phyloP scores from a whole-genome alignment of 2,329 filamentous ascomycete genomes.

The Sporothrix sp. region DNA sequence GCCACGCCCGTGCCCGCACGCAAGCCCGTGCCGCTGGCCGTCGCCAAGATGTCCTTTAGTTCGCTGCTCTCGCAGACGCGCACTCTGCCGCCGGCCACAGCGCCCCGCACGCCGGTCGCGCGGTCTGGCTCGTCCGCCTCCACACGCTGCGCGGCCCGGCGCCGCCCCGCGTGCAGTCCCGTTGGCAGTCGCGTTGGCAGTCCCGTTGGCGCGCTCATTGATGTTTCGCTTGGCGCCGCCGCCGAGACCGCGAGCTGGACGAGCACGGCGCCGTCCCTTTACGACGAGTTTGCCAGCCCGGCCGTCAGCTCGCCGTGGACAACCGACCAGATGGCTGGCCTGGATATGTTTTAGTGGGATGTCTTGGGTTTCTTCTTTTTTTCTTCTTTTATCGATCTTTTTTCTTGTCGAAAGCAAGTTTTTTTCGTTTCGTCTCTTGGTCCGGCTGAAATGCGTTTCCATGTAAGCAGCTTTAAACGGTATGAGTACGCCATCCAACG shows the following conservation, averaged over 20 bases:
- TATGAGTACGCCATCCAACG: too few relatives aligned
- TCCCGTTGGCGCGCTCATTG: too few relatives aligned
- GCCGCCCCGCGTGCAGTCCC: too few relatives aligned
- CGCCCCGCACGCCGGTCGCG: too few relatives aligned
- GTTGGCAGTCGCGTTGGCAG: too few relatives aligned
- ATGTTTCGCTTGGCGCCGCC: not conserved
- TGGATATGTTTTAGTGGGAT: conserved; percentile 7
- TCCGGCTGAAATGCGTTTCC: not conserved
- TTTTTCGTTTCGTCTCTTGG: too few relatives aligned
- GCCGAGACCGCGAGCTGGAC: not conserved
- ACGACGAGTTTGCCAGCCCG: not conserved
- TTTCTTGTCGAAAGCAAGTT: too few relatives aligned
- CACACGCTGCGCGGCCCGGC: too few relatives aligned
- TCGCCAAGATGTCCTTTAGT: not conserved
- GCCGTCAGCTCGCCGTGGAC: conserved; percentile 10
- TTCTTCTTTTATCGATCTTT: too few relatives aligned
- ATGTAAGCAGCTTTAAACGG: too few relatives aligned
- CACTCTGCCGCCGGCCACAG: not conserved
- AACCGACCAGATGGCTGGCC: conserved; percentile 10
- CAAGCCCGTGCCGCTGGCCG: not conserved
- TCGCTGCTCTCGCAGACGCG: not conserved
- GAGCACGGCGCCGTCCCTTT: not conserved
- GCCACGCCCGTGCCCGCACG: not conserved
- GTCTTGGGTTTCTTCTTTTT: too few relatives aligned
- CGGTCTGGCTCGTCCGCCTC: too few relatives aligned